phyloP scores from a whole-genome alignment of 495 filamentous ascomycete genomes.

The Patellaria atrata region DNA sequence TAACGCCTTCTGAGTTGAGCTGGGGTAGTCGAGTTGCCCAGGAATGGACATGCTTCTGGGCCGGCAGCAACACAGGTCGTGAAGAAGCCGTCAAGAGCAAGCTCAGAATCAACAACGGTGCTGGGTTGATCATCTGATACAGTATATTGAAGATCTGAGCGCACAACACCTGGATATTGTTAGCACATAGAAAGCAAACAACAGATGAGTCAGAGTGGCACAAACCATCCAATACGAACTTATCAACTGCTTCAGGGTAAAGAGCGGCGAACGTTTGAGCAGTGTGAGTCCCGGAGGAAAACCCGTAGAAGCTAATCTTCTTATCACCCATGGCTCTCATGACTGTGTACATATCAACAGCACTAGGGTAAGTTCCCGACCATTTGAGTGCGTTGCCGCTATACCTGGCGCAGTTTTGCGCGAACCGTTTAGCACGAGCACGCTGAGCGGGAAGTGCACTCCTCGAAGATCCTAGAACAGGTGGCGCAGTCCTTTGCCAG shows the following conservation, averaged over 20 bases:
- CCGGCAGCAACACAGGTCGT: neutral
- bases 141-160: constrained; percentile 1
- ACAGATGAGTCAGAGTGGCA: too few relatives aligned
- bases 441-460: neutral
- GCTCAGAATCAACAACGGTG: constrained; percentile 2
- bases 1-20: neutral
- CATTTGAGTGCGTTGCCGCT: neutral
- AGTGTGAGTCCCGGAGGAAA: constrained; percentile 1
- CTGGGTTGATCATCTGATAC: constrained; percentile 1
- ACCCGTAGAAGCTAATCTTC: constrained; percentile 1
- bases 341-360: constrained; percentile 2
- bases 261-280: constrained; percentile 2
- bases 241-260: constrained; percentile 3
- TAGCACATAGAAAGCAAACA: too few relatives aligned
- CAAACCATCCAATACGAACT: constrained; percentile 3
- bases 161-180: neutral
- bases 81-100: constrained; percentile 2
- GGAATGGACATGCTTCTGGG: constrained; percentile 1
- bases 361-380: constrained; percentile 2
- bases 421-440: constrained; percentile 1
- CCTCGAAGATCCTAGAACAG: constrained; percentile 1
- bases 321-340: constrained; percentile 5
- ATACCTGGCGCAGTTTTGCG: neutral
- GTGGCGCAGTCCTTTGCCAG: neutral
- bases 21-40: neutral